Conservation (phyloP, 768 basidiomycete genomes). For the Psilocybe azurescens region DNA sequence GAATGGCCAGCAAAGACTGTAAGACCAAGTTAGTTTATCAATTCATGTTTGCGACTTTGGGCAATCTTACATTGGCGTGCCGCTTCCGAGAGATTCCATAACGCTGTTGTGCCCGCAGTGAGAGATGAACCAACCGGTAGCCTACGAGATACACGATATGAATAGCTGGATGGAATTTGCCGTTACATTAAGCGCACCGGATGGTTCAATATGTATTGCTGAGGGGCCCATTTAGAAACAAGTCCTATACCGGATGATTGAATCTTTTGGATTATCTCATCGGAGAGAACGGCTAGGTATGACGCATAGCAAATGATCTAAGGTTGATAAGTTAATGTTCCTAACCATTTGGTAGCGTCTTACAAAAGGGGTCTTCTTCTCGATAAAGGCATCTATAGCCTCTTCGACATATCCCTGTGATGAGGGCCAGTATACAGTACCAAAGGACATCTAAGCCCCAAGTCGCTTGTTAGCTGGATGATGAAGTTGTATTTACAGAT, state of each 20-base stretch:
- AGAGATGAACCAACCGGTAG: constrained; percentile 13
- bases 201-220: constrained; percentile 4
- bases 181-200: neutral
- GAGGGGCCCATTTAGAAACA: constrained; percentile 1
- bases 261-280: neutral
- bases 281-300: neutral
- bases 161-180: neutral
- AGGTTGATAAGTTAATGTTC: too few species aligned
- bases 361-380: constrained; percentile 21
- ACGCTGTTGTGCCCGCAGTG: constrained; percentile 12
- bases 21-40: neutral
- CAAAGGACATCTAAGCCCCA: constrained; percentile 13
- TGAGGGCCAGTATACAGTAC: constrained; percentile 13
- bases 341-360: constrained; percentile 10
- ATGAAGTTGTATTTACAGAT: neutral
- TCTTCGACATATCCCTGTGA: constrained; percentile 16
- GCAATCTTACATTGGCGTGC: constrained; percentile 8
- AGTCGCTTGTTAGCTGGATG: neutral
- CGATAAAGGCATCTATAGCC: constrained; percentile 10
- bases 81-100: constrained; percentile 12
- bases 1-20: constrained; percentile 19
- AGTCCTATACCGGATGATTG: neutral
- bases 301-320: constrained; percentile 1
- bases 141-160: neutral
- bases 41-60: neutral